Base-by-base conservation (phyloP, 208 protist genomes). In the Phytomonas francai region DNA sequence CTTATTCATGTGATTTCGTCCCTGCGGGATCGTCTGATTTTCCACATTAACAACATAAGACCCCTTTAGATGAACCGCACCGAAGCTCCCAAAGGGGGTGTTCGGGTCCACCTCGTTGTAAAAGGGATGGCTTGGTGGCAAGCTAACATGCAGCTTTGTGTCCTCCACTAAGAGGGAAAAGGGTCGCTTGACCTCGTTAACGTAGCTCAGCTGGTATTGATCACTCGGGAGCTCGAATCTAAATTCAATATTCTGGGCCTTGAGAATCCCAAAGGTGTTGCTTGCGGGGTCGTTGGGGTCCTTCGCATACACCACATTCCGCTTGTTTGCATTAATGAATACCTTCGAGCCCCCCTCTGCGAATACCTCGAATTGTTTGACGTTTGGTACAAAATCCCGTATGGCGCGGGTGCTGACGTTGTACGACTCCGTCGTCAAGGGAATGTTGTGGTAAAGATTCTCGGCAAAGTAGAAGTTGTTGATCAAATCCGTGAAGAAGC, bases 391-490 rank as follows among this genome's bases (percentile, higher is more conserved):
- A 49, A 81, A 96, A 71, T 88, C 78, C 14, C 79, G 81, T 19
- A 94, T 77, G 57, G 77, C 81, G 14, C 78, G 69, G n/a, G 88
- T 71, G 27, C 76, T 65, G 30, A 83, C 93, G 78, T 96, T 92
- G 79, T 85, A 93, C 30, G 68, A 71, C 70, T 90, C 88, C 33
- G 87, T 93, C 31, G 79, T 85, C 42, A 94, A 76, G 16, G 82
- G 82, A 57, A 79, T 76, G 64, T 80, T 78, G 72, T 87, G 81
- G 73, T 96, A 96, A 81, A 92, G 88, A 72, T 89, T 68, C 29
- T 80, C 74, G 12, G 87, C 78, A 67, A 88, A 94, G 75, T 93
- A 83, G 80, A 80, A 96, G 78, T 96, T 87, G 32, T 82, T 83
- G 22, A 93, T 67, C 28, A 96, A 67, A 72, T 92, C 91, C n/a